phyloP scores from a whole-genome alignment of 495 filamentous ascomycete genomes.

The Penicillium steckii region DNA sequence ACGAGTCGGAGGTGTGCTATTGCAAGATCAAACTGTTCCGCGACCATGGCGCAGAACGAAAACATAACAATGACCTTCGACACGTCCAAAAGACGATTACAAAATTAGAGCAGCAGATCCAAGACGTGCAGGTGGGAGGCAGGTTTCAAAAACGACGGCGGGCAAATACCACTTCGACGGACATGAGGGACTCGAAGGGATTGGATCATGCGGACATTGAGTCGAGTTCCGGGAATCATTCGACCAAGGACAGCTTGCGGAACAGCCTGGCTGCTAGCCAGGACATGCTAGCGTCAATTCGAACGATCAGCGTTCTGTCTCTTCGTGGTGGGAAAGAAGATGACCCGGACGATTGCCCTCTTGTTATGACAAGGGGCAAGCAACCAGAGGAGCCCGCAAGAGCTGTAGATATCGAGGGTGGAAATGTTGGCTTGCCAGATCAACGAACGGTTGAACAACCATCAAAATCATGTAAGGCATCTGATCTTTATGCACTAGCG shows the following conservation, averaged over 20 bases:
- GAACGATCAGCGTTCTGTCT: neutral
- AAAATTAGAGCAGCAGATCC: constrained; percentile 44
- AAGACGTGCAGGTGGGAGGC: neutral
- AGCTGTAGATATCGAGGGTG: no score
- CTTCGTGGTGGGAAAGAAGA: neutral
- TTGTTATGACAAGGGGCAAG: neutral
- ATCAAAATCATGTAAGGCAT: no score
- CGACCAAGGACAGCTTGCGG: neutral
- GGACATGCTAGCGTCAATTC: neutral
- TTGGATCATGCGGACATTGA: no score
- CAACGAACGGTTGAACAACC: no score
- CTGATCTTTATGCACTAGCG: no score
- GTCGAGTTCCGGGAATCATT: neutral
- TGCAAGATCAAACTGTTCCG: constrained; percentile 97
- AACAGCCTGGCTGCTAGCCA: no score
- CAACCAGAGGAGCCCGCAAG: neutral
- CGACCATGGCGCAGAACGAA: constrained; percentile 94
- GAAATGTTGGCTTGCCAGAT: no score
- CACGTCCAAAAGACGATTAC: constrained; percentile 93
- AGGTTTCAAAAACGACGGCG: no score
- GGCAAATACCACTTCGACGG: no score
- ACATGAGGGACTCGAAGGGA: neutral
- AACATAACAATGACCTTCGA: constrained; percentile 88
- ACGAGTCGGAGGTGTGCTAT: constrained; percentile 84
- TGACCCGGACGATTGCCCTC: neutral